Base-by-base conservation (phyloP, 345 rosid species). In the Crucihimalaya himalaica region DNA sequence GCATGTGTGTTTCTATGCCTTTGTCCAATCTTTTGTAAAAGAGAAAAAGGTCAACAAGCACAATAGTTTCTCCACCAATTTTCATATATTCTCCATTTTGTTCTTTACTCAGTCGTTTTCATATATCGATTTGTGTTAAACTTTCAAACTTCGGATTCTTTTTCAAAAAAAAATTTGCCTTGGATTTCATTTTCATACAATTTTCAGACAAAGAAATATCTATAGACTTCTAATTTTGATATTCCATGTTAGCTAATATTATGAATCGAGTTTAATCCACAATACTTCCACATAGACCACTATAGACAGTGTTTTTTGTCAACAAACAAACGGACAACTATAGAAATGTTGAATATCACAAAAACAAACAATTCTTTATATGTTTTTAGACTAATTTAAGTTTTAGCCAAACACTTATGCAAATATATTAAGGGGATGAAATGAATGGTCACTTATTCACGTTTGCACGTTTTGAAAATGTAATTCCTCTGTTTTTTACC, bases 1-100 rank as follows among this genome's bases (percentile, higher is more conserved):
- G 81, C 81, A 77, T 77, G 80, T 77, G 80, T 77, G 80, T 77
- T 66, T 47, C 25, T 55, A 57, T 64, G 76, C 68, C 42, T 65
- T 57, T 77, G 76, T 71, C 68, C 62, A 71, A 57, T 50, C 72
- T 71, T 71, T 31, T 58, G 50, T 55, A 71, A 57, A 77, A 40
- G 60, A 50, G 15, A 20, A 16, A 57, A 77, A 71, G 63, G 80
- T 65, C 80, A 77, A 58, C 68, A 77, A 56, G 76, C 72, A 56
- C 76, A 58, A 71, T 58, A 71, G 73, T 72, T 66, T 59, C 56
- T 71, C 76, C 81, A 71, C 81, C 37, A 65, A 65, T 71, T 53
- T 76, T 27, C 43, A 54, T 28, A 63, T 55, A 46, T 76, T 50
- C 50, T 67, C 28, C 40, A 50, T 35, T 45, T 70, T 48, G 25